Conservation (phyloP, 2,329 filamentous ascomycete species). For the Amylocarpus encephaloides region DNA sequence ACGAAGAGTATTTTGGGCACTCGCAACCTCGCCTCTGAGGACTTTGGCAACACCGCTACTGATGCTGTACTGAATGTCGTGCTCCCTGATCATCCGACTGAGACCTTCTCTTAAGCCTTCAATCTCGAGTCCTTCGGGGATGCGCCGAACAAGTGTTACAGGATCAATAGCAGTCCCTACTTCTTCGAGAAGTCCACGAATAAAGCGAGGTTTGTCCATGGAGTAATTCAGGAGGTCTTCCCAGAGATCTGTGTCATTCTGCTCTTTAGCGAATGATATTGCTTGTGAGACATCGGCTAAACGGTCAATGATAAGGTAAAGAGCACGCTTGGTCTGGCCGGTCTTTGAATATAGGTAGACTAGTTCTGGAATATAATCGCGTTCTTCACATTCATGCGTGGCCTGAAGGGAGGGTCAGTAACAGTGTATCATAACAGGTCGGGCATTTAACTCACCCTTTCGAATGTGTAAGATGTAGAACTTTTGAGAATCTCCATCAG, state of each 20-base stretch:
- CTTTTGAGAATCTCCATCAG: slow-evolving; percentile 83
- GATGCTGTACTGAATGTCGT: slow-evolving; percentile 92
- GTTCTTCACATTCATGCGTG: slow-evolving; percentile 70
- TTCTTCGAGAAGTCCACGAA: slow-evolving; percentile 83
- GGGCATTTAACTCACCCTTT: slow-evolving; percentile 44
- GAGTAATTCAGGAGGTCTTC: slow-evolving; percentile 90
- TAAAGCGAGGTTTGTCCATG: slow-evolving; percentile 96
- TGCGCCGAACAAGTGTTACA: slow-evolving; percentile 80
- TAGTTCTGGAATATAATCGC: slow-evolving; percentile 82
- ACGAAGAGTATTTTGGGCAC: slow-evolving; percentile 74
- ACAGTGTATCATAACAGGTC: background rate
- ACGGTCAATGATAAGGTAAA: slow-evolving; percentile 91
- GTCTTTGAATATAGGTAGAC: slow-evolving; percentile 95
- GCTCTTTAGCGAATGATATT: slow-evolving; percentile 89
- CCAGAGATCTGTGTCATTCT: slow-evolving; percentile 90
- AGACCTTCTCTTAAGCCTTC: slow-evolving; percentile 84
- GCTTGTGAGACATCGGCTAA: slow-evolving; percentile 86
- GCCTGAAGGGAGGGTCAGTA: slow-evolving; percentile 39
- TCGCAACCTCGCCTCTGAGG: slow-evolving; percentile 77
- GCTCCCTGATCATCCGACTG: slow-evolving; percentile 86
- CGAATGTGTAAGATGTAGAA: slow-evolving; percentile 83
- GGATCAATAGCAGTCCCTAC: slow-evolving; percentile 92
- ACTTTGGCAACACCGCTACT: slow-evolving; percentile 84
- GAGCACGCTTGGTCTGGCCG: slow-evolving; percentile 82
- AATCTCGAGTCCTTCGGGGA: slow-evolving; percentile 89